These are phyloP conservation scores for Lachnellula subtilissima DNA, from an alignment of 2,329 filamentous ascomycete genomes.

Conservation along the genomic window DNA sequence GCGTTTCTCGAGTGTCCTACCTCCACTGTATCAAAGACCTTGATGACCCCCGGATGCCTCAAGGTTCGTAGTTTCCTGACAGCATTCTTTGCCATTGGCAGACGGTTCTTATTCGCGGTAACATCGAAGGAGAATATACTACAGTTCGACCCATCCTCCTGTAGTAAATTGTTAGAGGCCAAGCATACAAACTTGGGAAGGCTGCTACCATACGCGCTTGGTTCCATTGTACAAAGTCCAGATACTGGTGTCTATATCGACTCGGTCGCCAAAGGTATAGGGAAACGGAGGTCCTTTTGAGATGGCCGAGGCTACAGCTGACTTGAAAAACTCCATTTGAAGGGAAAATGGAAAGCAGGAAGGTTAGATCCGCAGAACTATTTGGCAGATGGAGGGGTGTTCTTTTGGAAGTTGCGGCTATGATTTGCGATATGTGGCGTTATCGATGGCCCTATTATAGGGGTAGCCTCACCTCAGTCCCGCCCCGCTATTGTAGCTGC, in stretches of 20 bases:
- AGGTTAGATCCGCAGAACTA: background rate
- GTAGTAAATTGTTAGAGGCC: conserved; percentile 15
- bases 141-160: conserved; percentile 93
- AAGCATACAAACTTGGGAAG: background rate
- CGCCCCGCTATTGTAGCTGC: too few species aligned
- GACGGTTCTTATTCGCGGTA: conserved; percentile 68
- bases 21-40: conserved; percentile 91
- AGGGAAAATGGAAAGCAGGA: conserved; percentile 2
- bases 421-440: conserved; percentile 5
- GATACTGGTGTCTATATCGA: conserved; percentile 88
- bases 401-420: background rate
- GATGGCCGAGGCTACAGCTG: conserved; percentile 92
- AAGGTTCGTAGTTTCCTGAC: conserved; percentile 89
- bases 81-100: conserved; percentile 88
- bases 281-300: conserved; percentile 91
- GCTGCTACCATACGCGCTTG: conserved; percentile 57
- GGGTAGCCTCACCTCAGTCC: too few species aligned
- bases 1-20: conserved; percentile 40
- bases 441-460: conserved; percentile 2
- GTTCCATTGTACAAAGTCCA: conserved; percentile 97
- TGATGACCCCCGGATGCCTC: conserved; percentile 90
- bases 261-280: conserved; percentile 86
- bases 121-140: conserved; percentile 97
- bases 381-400: background rate
- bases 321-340: conserved; percentile 94